These are phyloP conservation scores for Tylopilus sp. DNA, from an alignment of 1,284 basidiomycete genomes.

Conservation along the genomic window DNA sequence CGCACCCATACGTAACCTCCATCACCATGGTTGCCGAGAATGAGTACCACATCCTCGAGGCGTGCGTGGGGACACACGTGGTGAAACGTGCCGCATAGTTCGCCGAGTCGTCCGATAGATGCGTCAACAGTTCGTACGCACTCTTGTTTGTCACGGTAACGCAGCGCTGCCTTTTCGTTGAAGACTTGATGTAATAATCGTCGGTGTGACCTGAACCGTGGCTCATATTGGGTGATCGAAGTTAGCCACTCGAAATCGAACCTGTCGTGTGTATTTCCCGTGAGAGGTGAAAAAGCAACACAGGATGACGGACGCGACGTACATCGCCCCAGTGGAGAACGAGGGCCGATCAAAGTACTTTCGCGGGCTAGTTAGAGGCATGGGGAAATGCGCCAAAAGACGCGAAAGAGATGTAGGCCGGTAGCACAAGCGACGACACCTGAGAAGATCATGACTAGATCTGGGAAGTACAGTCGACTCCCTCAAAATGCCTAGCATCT, in stretches of 20 bases:
- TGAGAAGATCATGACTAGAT: constrained; percentile 64
- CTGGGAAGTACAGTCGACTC: constrained; percentile 65
- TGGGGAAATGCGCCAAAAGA: background rate
- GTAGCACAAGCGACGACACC: constrained; percentile 68
- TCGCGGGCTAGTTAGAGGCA: too few relatives aligned
- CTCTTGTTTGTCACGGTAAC: constrained; percentile 17
- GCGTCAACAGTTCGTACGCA: constrained; percentile 10
- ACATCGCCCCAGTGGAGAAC: constrained; percentile 10
- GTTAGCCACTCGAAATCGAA: constrained; percentile 15
- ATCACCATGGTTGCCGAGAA: constrained; percentile 17
- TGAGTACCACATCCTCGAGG: background rate
- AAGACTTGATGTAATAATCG: constrained; percentile 18
- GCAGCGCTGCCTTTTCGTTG: constrained; percentile 8
- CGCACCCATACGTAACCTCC: constrained; percentile 19
- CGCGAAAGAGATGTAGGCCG: constrained; percentile 40
- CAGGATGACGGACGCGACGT: background rate
- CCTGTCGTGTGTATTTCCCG: background rate
- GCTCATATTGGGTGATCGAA: constrained; percentile 7
- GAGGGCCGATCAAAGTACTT: constrained; percentile 23
- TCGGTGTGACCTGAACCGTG: constrained; percentile 15
- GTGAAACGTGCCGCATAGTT: constrained; percentile 11
- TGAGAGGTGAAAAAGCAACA: background rate
- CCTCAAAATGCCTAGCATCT: too few relatives aligned
- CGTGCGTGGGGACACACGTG: background rate
- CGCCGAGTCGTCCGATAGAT: constrained; percentile 8